Evolutionary conservation across 129 eudicot species (phyloP).

Genomic region (Calendula officinalis): DNA sequence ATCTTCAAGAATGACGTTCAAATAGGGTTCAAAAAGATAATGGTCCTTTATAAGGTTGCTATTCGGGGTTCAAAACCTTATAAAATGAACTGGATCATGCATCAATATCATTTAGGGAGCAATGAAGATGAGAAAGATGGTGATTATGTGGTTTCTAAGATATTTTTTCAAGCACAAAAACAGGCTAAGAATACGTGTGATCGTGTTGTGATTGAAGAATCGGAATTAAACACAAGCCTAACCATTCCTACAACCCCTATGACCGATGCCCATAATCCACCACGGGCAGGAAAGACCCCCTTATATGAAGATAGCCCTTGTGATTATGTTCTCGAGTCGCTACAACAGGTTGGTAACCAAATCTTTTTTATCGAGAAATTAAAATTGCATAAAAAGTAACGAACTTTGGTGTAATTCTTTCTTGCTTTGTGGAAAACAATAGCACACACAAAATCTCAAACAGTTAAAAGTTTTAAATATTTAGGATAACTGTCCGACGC

Average conservation of each 20-base stretch:
- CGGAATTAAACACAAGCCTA: slow-evolving; percentile 22
- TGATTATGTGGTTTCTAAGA: slow-evolving; percentile 68
- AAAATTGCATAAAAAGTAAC: too few relatives aligned
- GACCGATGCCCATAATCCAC: slow-evolving; percentile 45
- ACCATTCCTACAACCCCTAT: slow-evolving; percentile 60
- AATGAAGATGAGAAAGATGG: slow-evolving; percentile 74
- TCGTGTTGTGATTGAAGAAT: slow-evolving; percentile 24
- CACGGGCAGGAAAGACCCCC: slow-evolving; percentile 43
- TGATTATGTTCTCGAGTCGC: slow-evolving; percentile 25
- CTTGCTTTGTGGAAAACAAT: too few relatives aligned
- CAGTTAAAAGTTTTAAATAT: too few relatives aligned
- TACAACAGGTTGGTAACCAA: slow-evolving; percentile 42
- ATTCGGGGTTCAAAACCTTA: slow-evolving; percentile 52
- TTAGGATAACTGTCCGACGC: too few relatives aligned
- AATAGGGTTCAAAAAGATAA: slow-evolving; percentile 73
- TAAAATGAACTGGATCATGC: slow-evolving; percentile 86
- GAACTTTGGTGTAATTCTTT: too few relatives aligned
- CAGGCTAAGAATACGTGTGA: slow-evolving; percentile 9
- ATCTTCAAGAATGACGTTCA: slow-evolving; percentile 53
- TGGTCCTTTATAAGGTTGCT: slow-evolving; percentile 64
- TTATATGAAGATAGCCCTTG: slow-evolving; percentile 32
- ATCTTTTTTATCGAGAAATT: neutral
- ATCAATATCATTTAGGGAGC: slow-evolving; percentile 79
- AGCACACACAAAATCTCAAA: too few relatives aligned
- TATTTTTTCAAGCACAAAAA: slow-evolving; percentile 61